These are phyloP conservation scores for Uronychia binucleata DNA, from an alignment of 73 alveolate species.

Conservation along the genomic window DNA sequence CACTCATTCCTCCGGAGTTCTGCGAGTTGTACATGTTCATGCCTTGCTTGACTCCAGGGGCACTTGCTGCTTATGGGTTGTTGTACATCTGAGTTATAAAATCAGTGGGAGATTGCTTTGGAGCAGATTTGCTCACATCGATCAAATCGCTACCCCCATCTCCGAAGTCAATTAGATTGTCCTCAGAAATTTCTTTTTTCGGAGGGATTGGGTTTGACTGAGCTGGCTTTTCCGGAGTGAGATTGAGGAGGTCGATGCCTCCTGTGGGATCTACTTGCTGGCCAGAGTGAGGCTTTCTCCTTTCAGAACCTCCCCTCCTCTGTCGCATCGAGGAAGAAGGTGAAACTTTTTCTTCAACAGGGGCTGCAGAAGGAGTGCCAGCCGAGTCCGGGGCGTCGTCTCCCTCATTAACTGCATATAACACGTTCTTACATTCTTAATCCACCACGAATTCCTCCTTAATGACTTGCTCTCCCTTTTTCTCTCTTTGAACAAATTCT, in stretches of 20 bases:
- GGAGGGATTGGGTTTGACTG: background rate
- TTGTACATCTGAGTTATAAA: background rate
- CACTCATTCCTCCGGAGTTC: background rate
- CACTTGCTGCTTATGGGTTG: background rate
- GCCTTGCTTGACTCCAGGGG: background rate
- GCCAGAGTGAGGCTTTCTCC: background rate
- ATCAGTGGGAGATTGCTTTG: background rate
- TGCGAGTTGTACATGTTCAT: background rate
- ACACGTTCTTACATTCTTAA: background rate
- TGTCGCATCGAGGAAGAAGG: background rate
- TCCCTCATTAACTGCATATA: background rate
- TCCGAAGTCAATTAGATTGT: background rate
- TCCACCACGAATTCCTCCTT: background rate
- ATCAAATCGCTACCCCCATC: background rate
- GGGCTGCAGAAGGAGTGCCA: no score
- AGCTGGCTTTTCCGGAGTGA: background rate
- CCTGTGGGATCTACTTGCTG: background rate
- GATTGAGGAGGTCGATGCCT: background rate
- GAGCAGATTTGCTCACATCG: background rate
- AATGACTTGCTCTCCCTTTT: background rate
- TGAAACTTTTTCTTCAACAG: background rate
- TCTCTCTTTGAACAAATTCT: background rate
- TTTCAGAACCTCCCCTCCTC: background rate
- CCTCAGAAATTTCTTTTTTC: background rate
- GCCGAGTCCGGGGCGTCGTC: background rate